Conservation (phyloP, 2,329 filamentous ascomycete genomes). For the Emmonsiellopsis sp. region DNA sequence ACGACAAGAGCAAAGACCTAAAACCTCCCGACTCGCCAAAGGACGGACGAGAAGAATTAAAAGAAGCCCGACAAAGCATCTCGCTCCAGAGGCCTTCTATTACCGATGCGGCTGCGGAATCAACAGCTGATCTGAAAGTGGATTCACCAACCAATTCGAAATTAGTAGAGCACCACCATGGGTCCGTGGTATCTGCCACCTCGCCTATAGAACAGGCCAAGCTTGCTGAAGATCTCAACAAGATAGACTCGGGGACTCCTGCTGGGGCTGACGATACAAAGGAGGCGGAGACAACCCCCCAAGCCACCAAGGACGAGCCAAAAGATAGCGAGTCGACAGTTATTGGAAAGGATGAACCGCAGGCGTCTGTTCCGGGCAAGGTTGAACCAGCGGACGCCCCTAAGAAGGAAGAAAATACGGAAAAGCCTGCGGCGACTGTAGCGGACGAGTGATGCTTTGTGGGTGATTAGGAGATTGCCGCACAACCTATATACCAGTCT, state of each 20-base stretch:
- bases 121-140: conserved; percentile 28
- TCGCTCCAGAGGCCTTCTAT: conserved; percentile 6
- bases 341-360: conserved; percentile 14
- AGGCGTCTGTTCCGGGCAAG: conserved; percentile 10
- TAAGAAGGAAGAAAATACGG: conserved; percentile 7
- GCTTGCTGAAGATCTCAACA: conserved; percentile 25
- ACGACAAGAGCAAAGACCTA: neutral
- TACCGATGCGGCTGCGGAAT: conserved; percentile 27
- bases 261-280: no score
- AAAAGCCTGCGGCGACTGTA: neutral
- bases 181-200: conserved; percentile 25
- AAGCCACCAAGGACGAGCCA: no score
- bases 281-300: no score
- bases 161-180: conserved; percentile 28
- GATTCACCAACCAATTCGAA: conserved; percentile 18
- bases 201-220: conserved; percentile 26
- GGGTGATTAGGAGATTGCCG: neutral
- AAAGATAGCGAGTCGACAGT: no score
- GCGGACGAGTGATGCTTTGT: neutral
- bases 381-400: neutral
- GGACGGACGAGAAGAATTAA: neutral
- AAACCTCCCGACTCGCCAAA: neutral
- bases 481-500: no score
- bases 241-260: no score
- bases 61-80: neutral